phyloP scores from a whole-genome alignment of 2,329 filamentous ascomycete species.

The Pyricularia pennisetigena region DNA sequence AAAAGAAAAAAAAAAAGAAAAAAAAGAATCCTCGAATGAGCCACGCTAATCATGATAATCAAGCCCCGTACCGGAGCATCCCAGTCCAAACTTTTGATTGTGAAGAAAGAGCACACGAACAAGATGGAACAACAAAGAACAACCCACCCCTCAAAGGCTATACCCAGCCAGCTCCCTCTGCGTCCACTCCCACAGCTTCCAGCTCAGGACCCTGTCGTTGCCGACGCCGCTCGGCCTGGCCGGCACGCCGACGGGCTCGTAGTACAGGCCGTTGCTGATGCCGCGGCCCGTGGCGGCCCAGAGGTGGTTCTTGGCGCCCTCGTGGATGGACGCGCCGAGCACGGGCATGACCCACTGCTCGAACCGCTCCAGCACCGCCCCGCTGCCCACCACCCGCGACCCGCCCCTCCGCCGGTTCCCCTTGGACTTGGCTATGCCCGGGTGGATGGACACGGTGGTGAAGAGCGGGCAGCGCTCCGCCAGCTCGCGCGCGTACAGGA shows the following conservation, averaged over 20 bases:
- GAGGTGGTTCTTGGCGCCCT: constrained; percentile 29
- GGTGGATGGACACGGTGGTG: constrained; percentile 16
- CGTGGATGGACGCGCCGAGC: constrained; percentile 11
- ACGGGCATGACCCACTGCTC: constrained; percentile 1
- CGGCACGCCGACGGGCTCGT: constrained; percentile 21
- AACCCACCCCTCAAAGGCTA: not conserved
- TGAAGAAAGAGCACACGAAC: not conserved
- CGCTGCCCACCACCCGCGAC: constrained; percentile 10
- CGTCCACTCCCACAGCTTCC: constrained; percentile 29
- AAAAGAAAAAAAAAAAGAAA: too few species aligned
- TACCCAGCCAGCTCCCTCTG: constrained; percentile 12
- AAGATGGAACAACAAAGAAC: not conserved
- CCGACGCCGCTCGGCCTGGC: constrained; percentile 13
- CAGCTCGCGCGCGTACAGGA: constrained; percentile 19
- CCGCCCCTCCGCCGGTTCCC: constrained; percentile 8
- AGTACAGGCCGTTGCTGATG: constrained; percentile 21
- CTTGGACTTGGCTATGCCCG: constrained; percentile 15
- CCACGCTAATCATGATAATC: too few species aligned
- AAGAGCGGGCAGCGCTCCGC: constrained; percentile 18
- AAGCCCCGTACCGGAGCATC: too few species aligned
- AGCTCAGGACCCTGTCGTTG: constrained; percentile 19
- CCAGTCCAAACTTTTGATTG: too few species aligned
- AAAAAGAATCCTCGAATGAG: too few species aligned
- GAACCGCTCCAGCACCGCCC: constrained; percentile 4
- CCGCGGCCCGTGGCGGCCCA: constrained; percentile 28